phyloP scores from a whole-genome alignment of 331 rosid genomes.

The Malus hybrid region DNA sequence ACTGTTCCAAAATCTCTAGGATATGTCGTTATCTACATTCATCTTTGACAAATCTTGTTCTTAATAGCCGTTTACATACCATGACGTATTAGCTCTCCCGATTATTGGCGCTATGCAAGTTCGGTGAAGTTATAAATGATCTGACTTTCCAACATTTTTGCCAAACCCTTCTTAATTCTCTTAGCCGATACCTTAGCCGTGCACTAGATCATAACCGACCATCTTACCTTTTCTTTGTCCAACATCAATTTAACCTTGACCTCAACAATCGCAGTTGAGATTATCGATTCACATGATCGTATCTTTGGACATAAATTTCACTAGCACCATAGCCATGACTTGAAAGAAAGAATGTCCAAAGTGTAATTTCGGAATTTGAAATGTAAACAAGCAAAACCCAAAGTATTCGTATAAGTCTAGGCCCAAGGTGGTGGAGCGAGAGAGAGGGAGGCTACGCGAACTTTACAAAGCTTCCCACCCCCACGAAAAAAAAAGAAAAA shows the following conservation, averaged over 20 bases:
- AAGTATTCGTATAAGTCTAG: neutral
- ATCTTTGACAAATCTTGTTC: neutral
- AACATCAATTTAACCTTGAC: no score
- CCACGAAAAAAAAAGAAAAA: neutral
- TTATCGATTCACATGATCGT: no score
- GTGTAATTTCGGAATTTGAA: neutral
- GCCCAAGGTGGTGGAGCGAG: conserved; percentile 7
- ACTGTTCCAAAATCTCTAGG: neutral
- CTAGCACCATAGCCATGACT: neutral
- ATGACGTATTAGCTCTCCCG: no score
- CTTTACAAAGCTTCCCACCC: neutral
- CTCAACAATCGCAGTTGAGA: no score
- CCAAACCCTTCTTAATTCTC: neutral
- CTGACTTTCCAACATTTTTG: neutral
- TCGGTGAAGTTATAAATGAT: neutral
- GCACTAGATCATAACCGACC: no score
- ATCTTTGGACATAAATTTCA: neutral
- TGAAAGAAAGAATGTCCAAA: no score
- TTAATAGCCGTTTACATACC: no score
- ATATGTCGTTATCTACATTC: neutral
- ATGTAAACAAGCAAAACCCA: neutral
- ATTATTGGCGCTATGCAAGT: neutral
- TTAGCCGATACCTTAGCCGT: neutral
- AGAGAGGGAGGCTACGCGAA: neutral
- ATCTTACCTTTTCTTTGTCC: no score